These are phyloP conservation scores for Sclerotinia spermophila DNA, from an alignment of 2,329 filamentous ascomycete species.

Conservation along the genomic window DNA sequence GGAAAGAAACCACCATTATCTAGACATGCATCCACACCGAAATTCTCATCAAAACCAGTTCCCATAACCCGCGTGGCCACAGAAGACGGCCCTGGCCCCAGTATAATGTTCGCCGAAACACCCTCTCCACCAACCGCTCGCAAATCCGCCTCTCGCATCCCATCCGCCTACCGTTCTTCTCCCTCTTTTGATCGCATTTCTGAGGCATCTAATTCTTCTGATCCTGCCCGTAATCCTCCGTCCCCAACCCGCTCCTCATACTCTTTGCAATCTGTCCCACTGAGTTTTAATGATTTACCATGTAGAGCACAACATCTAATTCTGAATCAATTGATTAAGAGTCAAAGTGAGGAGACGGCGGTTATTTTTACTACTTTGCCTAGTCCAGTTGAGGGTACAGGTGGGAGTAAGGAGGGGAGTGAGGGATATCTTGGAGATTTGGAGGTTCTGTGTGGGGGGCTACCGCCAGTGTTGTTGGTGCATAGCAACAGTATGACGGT, in stretches of 20 bases:
- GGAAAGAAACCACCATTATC: conserved; percentile 41
- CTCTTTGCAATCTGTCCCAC: conserved; percentile 26
- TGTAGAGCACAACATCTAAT: conserved; percentile 34
- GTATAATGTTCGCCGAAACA: conserved; percentile 58
- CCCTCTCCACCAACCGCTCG: conserved; percentile 25
- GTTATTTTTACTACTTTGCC: conserved; percentile 71
- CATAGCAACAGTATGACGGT: conserved; percentile 28
- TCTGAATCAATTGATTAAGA: conserved; percentile 34
- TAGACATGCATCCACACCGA: conserved; percentile 38
- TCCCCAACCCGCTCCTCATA: conserved; percentile 31
- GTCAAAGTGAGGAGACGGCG: conserved; percentile 35
- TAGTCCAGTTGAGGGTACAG: conserved; percentile 51
- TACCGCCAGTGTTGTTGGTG: conserved; percentile 25
- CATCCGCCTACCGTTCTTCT: conserved; percentile 27
- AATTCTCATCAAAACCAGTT: conserved; percentile 32
- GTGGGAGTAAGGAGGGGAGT: conserved; percentile 25
- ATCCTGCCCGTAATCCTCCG: conserved; percentile 41
- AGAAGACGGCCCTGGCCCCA: conserved; percentile 63
- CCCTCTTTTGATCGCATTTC: conserved; percentile 47
- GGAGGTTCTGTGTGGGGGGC: conserved; percentile 29
- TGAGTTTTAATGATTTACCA: conserved; percentile 29
- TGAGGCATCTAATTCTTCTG: conserved; percentile 33
- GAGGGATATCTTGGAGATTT: conserved; percentile 33
- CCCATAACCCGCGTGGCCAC: conserved; percentile 45
- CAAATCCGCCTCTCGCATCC: conserved; percentile 32